These are phyloP conservation scores for Leccinum variicolor DNA, from an alignment of 768 basidiomycete genomes.

Conservation along the genomic window DNA sequence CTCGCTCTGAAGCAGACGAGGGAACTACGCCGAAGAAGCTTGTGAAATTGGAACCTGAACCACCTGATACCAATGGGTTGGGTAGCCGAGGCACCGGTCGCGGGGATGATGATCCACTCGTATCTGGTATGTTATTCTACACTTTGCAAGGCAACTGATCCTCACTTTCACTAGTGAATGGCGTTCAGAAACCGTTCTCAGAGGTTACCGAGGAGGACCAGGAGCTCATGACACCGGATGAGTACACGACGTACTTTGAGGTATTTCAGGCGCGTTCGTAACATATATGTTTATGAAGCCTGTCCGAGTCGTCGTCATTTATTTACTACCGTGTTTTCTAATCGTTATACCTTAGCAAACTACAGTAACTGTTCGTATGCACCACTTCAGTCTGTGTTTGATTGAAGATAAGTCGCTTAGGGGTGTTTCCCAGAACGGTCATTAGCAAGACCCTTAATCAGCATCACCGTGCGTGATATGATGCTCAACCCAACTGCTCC, in stretches of 20 bases:
- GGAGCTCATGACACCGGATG: slow-evolving; percentile 90
- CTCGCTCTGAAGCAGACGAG: slow-evolving; percentile 62
- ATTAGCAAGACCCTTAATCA: slow-evolving; percentile 13
- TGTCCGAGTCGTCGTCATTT: background rate
- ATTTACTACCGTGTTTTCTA: slow-evolving; percentile 7
- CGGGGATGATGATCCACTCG: slow-evolving; percentile 52
- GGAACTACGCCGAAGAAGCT: slow-evolving; percentile 38
- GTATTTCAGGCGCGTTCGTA: slow-evolving; percentile 50
- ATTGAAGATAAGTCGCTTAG: background rate
- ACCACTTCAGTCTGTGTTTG: background rate
- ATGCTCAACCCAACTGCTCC: background rate
- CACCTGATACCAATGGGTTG: slow-evolving; percentile 17
- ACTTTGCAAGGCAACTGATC: background rate
- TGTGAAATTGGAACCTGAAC: slow-evolving; percentile 39
- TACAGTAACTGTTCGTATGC: background rate
- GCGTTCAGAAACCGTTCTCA: slow-evolving; percentile 67
- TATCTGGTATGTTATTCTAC: slow-evolving; percentile 52
- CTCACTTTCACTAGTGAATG: slow-evolving; percentile 55
- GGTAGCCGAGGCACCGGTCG: background rate
- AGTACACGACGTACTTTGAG: slow-evolving; percentile 81
- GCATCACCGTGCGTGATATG: background rate
- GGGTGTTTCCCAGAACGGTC: slow-evolving; percentile 13
- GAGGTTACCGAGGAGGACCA: slow-evolving; percentile 90
- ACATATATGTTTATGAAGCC: background rate
- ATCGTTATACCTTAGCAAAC: slow-evolving; percentile 17